phyloP scores from a whole-genome alignment of 2,329 filamentous ascomycete species.

The Penicillium sp. region DNA sequence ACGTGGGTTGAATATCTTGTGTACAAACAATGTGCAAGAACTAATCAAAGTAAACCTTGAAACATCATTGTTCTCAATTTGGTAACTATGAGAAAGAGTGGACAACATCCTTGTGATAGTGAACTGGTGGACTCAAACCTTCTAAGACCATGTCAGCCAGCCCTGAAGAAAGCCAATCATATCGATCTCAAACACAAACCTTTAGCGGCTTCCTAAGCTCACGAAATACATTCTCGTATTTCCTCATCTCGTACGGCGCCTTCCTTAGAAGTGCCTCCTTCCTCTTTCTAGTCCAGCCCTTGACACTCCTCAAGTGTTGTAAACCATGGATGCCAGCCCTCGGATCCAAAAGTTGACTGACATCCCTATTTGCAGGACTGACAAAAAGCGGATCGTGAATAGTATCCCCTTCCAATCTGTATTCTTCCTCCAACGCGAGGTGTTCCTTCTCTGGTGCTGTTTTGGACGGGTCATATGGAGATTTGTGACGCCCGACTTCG shows the following conservation, averaged over 20 bases:
- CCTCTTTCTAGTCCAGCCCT: constrained; percentile 25
- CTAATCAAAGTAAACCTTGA: not conserved
- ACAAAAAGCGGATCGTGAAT: constrained; percentile 20
- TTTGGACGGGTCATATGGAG: constrained; percentile 24
- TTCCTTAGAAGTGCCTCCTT: constrained; percentile 14
- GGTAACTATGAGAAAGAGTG: not conserved
- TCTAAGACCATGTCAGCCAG: not conserved
- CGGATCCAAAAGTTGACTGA: constrained; percentile 19
- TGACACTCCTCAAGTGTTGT: constrained; percentile 17
- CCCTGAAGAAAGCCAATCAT: not conserved
- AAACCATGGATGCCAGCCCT: constrained; percentile 15
- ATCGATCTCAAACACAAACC: not conserved
- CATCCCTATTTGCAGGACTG: constrained; percentile 22
- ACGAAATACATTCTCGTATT: constrained; percentile 13
- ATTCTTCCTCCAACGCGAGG: constrained; percentile 21
- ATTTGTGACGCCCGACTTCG: constrained; percentile 23
- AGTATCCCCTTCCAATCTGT: constrained; percentile 15
- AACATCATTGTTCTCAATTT: not conserved
- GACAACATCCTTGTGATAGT: not conserved
- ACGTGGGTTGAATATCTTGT: not conserved
- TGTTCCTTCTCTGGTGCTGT: constrained; percentile 21
- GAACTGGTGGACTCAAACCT: not conserved
- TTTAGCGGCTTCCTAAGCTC: constrained; percentile 10
- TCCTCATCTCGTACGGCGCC: constrained; percentile 11
- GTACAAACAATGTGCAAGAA: not conserved